Conservation (phyloP, 73 alveolate species). For the Paramecium sexaurelia region DNA sequence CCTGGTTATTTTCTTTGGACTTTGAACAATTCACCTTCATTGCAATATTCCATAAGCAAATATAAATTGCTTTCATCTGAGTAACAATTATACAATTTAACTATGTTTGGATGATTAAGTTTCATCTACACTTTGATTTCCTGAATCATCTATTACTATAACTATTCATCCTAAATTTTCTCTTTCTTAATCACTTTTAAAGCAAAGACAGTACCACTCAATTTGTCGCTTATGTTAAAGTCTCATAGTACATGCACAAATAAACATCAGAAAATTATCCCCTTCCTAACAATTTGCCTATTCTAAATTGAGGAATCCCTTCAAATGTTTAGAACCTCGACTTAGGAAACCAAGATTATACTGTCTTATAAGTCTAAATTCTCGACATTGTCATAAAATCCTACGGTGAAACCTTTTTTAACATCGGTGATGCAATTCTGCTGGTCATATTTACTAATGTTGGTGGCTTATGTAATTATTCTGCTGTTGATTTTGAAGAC, state of each 20-base stretch:
- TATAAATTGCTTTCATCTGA: slow-evolving; percentile 71
- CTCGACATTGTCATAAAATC: slow-evolving; percentile 47
- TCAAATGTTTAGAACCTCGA: background rate
- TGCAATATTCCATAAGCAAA: slow-evolving; percentile 71
- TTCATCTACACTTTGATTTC: slow-evolving; percentile 42
- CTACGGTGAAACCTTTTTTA: background rate
- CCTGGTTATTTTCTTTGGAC: slow-evolving; percentile 28
- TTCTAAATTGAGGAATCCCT: slow-evolving; percentile 1
- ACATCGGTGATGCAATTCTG: slow-evolving; percentile 38
- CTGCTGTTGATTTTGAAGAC: slow-evolving; percentile 6
- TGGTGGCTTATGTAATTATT: background rate
- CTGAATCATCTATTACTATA: background rate
- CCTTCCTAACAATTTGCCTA: slow-evolving; percentile 32
- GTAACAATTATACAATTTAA: slow-evolving; percentile 67
- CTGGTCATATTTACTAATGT: slow-evolving; percentile 51
- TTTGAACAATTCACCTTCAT: slow-evolving; percentile 74
- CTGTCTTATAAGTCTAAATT: background rate
- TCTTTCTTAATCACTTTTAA: slow-evolving; percentile 39
- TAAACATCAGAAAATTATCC: slow-evolving; percentile 42
- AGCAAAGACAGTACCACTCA: slow-evolving; percentile 34
- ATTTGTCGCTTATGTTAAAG: background rate
- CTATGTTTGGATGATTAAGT: slow-evolving; percentile 74
- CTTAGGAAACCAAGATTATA: slow-evolving; percentile 33
- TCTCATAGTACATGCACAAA: slow-evolving; percentile 15
- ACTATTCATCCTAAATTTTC: slow-evolving; percentile 9